A percentile compares a stretch with the other conserved stretches of the same genome.
These are phyloP conservation scores for Diplogelasinospora grovesii DNA, from an alignment of 495 filamentous ascomycete species.

Conservation along the genomic window DNA sequence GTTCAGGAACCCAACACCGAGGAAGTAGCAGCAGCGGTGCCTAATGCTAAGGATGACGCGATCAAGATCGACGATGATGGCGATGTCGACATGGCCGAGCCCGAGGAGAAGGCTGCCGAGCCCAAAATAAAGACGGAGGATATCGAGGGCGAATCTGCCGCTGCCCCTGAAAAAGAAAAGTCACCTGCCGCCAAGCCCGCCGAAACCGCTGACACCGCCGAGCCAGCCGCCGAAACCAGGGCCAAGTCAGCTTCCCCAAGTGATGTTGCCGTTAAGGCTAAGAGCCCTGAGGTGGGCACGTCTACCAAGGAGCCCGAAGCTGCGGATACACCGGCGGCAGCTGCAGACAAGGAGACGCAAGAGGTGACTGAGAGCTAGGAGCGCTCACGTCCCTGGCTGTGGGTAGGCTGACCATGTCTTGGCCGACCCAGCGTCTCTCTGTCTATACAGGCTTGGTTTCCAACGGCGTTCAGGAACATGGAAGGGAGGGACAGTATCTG, in stretches of 20 bases:
- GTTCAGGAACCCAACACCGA: constrained; percentile 3
- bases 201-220: constrained; percentile 4
- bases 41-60: not conserved
- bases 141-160: constrained; percentile 11
- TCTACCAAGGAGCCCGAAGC: not conserved
- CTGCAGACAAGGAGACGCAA: not conserved
- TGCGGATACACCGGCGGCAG: not conserved
- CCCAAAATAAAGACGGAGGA: constrained; percentile 28
- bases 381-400: too few species aligned
- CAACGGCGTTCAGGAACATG: too few species aligned
- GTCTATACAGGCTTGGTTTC: too few species aligned
- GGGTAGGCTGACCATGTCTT: too few species aligned
- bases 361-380: too few species aligned
- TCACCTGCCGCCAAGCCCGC: constrained; percentile 1
- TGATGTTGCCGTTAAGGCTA: not conserved
- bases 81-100: constrained; percentile 31
- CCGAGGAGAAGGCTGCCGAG: constrained; percentile 15
- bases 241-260: not conserved
- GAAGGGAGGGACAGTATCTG: too few species aligned
- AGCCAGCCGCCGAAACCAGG: constrained; percentile 3
- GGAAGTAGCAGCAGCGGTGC: not conserved
- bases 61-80: constrained; percentile 26
- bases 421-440: too few species aligned
- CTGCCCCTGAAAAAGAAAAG: constrained; percentile 6
- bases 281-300: not conserved